phyloP scores from a whole-genome alignment of 208 protist genomes.

The Leishmania arabica region DNA sequence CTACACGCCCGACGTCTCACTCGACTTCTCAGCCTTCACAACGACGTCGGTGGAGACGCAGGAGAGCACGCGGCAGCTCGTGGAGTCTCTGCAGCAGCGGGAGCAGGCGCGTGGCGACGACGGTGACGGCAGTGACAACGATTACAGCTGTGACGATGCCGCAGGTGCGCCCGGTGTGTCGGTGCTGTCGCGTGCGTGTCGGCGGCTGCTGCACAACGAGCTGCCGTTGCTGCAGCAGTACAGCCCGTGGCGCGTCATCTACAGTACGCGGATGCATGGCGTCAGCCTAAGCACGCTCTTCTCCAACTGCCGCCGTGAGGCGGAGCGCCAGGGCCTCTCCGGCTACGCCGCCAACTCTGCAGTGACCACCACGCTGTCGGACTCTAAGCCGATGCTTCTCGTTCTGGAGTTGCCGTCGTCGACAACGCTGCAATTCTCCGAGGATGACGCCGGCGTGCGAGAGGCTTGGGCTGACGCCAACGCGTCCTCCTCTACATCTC shows the following conservation, averaged over 20 bases:
- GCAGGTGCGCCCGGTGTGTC: conserved; percentile 26
- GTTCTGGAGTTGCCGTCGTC: conserved; percentile 57
- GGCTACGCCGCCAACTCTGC: not conserved
- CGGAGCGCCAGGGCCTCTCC: conserved; percentile 16
- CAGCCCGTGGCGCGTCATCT: conserved; percentile 67
- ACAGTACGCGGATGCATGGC: conserved; percentile 74
- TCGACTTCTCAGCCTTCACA: conserved; percentile 79
- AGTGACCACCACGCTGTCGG: not conserved
- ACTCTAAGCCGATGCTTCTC: conserved; percentile 56
- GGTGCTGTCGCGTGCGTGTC: conserved; percentile 47
- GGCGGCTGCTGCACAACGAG: conserved; percentile 56
- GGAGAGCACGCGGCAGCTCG: conserved; percentile 36
- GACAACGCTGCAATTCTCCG: conserved; percentile 35
- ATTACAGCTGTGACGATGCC: not conserved
- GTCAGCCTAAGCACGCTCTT: conserved; percentile 55
- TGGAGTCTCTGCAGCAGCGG: conserved; percentile 36
- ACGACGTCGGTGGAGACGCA: conserved; percentile 59
- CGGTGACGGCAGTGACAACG: not conserved
- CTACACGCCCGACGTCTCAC: conserved; percentile 46
- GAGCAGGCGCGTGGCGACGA: conserved; percentile 1
- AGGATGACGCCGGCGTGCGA: conserved; percentile 41
- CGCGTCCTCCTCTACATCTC: not conserved
- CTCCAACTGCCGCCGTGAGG: conserved; percentile 50
- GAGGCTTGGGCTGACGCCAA: conserved; percentile 15
- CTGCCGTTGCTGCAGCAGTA: conserved; percentile 70